A percentile compares a stretch with the other conserved stretches of the same genome.
Evolutionary conservation across 768 basidiomycete species (phyloP).

Genomic region (Trametes cinnabarina): DNA sequence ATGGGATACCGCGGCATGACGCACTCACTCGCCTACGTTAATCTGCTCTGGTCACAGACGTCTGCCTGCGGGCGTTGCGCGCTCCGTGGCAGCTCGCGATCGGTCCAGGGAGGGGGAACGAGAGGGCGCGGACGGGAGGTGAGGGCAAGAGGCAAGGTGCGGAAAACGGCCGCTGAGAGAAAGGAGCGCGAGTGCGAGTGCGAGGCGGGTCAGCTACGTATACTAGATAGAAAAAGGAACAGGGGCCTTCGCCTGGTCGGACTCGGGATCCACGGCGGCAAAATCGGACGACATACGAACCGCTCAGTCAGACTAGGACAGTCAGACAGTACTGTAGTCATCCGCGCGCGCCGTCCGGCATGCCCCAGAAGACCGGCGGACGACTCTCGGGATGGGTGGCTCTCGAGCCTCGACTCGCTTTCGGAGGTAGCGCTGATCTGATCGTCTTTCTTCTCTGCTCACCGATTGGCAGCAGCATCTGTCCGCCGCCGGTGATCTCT

Average conservation of each 20-base stretch:
- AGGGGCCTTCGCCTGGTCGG: not conserved
- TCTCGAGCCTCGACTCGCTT: too few species aligned
- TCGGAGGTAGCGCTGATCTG: too few species aligned
- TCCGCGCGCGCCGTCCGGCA: too few species aligned
- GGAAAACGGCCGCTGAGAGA: not conserved
- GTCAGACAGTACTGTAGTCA: too few species aligned
- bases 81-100: not conserved
- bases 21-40: not conserved
- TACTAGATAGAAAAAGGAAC: conserved; percentile 4
- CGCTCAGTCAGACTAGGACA: not conserved
- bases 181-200: not conserved
- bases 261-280: not conserved
- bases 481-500: too few species aligned
- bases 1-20: conserved; percentile 12
- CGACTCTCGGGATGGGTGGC: not conserved
- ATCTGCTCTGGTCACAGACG: not conserved
- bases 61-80: not conserved
- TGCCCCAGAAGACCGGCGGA: too few species aligned
- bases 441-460: too few species aligned
- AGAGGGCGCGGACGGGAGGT: not conserved
- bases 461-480: too few species aligned
- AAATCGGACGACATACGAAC: not conserved
- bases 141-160: conserved; percentile 1
- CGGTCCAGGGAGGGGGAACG: not conserved
- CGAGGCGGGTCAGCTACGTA: too few species aligned